These are phyloP conservation scores for Aristolochia fimbriata DNA, from an alignment of 164 flowering plant species.

Conservation along the genomic window DNA sequence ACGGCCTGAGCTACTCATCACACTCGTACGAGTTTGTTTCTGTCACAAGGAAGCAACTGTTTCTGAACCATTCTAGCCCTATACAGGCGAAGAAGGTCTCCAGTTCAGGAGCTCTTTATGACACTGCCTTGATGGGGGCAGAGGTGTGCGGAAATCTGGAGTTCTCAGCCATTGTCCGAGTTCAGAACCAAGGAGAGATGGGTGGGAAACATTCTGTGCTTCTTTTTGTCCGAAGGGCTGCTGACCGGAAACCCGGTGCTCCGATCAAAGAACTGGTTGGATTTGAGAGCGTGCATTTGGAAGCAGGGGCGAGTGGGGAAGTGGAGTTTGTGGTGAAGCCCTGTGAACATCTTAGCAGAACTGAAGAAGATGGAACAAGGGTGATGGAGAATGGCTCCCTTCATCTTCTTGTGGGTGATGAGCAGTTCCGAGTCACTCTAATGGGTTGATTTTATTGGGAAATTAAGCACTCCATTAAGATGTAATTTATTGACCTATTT, in stretches of 20 bases:
- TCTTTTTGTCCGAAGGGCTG: conserved; percentile 31
- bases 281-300: conserved; percentile 47
- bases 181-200: conserved; percentile 58
- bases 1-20: conserved; percentile 77
- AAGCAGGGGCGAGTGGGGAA: conserved; percentile 37
- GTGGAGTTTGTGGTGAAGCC: conserved; percentile 47
- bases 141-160: conserved; percentile 34
- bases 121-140: conserved; percentile 31
- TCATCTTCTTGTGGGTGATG: conserved; percentile 55
- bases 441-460: conserved; percentile 4
- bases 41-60: conserved; percentile 24
- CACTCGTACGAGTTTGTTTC: conserved; percentile 39
- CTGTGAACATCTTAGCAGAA: conserved; percentile 66
- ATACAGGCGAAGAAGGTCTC: conserved; percentile 6
- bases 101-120: conserved; percentile 9
- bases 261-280: conserved; percentile 58
- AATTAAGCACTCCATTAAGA: too few species aligned
- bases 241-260: conserved; percentile 18
- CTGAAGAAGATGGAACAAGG: conserved; percentile 54
- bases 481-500: too few species aligned
- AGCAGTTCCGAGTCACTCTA: conserved; percentile 29
- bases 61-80: conserved; percentile 26
- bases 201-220: conserved; percentile 65
- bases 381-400: conserved; percentile 52
- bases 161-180: conserved; percentile 35